Conservation (phyloP, 225 moss, liverwort and hornwort genomes). For the Ulota crispa region DNA sequence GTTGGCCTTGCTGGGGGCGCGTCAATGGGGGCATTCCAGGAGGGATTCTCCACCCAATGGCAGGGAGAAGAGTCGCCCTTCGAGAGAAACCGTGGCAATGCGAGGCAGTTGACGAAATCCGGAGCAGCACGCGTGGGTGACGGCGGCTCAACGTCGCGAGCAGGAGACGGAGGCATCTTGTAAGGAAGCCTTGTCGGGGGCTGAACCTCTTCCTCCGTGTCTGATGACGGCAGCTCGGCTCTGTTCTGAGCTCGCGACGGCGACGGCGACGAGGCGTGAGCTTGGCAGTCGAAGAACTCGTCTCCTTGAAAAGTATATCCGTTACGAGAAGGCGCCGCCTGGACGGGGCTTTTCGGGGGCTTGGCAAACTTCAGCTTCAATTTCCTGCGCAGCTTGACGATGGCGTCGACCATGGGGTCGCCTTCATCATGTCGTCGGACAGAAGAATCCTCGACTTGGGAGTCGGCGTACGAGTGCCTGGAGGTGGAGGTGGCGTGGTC, state of each 20-base stretch:
- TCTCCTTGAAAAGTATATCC: conserved; percentile 36
- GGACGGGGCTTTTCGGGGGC: conserved; percentile 32
- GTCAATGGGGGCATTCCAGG: neutral
- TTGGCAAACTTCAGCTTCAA: conserved; percentile 20
- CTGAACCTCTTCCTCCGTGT: conserved; percentile 2
- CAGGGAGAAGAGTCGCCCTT: conserved; percentile 15
- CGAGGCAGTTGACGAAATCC: conserved; percentile 43
- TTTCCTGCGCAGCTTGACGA: conserved; percentile 37
- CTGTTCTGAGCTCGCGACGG: neutral
- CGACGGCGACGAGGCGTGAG: conserved; percentile 21
- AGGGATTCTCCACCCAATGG: conserved; percentile 40
- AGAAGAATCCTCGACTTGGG: conserved; percentile 25
- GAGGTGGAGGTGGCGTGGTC: conserved; percentile 38
- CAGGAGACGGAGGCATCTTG: conserved; percentile 51
- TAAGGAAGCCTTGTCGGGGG: conserved; percentile 51
- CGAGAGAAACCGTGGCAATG: conserved; percentile 38
- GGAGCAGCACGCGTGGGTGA: conserved; percentile 21
- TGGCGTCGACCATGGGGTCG: conserved; percentile 8
- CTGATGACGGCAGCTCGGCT: neutral
- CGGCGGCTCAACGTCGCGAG: conserved; percentile 9
- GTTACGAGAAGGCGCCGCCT: conserved; percentile 12
- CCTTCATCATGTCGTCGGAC: neutral
- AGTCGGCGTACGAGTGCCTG: conserved; percentile 25
- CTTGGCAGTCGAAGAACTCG: conserved; percentile 47
- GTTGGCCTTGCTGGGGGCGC: neutral